Percentiles rank a stretch among this genome's conserved stretches.
These are phyloP conservation scores for Pelargonium australe DNA, from an alignment of 441 rosid species.

Conservation along the genomic window DNA sequence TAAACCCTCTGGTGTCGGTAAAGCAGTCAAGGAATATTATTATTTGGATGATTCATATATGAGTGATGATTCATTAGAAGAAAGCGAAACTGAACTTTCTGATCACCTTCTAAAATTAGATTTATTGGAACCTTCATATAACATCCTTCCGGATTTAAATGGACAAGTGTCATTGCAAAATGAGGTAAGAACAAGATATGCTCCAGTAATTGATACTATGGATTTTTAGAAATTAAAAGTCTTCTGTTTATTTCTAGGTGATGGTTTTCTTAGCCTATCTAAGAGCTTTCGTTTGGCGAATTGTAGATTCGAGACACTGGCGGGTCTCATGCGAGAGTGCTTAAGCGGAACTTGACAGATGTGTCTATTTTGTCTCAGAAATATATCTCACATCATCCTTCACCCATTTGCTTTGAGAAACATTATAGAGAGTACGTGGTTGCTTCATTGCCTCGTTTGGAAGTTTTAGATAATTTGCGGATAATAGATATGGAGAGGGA, in stretches of 20 bases:
- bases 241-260: conserved; percentile 13
- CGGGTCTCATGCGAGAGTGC: conserved; percentile 5
- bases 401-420: conserved; percentile 44
- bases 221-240: conserved; percentile 9
- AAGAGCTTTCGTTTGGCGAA: conserved; percentile 22
- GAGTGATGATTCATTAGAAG: conserved; percentile 7
- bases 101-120: conserved; percentile 18
- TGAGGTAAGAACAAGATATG: conserved; percentile 19
- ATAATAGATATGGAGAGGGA: conserved; percentile 29
- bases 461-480: conserved; percentile 34
- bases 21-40: conserved; percentile 14
- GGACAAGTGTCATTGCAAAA: conserved; percentile 8
- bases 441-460: conserved; percentile 32
- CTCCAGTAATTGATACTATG: neutral
- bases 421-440: conserved; percentile 37
- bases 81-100: conserved; percentile 22
- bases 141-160: conserved; percentile 7
- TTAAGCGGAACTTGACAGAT: conserved; percentile 18
- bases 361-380: conserved; percentile 17
- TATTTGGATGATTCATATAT: conserved; percentile 10
- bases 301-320: conserved; percentile 26
- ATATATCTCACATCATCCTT: conserved; percentile 40
- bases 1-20: conserved; percentile 19
- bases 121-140: conserved; percentile 17
- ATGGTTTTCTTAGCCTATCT: conserved; percentile 20